phyloP scores from a whole-genome alignment of 352 stramenopile species.

The Saprolegnia diclina region DNA sequence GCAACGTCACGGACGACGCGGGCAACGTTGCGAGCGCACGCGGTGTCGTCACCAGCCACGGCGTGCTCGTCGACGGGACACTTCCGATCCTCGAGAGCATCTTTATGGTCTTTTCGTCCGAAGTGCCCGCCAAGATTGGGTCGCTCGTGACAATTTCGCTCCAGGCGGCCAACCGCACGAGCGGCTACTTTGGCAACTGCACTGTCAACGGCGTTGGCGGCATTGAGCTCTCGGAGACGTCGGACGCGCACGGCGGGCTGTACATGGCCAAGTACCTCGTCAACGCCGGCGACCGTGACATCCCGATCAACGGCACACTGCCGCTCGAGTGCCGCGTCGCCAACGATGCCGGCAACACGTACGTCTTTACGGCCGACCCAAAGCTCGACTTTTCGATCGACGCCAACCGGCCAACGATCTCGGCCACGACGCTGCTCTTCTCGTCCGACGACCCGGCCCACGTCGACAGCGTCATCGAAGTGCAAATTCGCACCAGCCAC shows the following conservation, averaged over 20 bases:
- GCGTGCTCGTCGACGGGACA: slow-evolving; percentile 10
- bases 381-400: slow-evolving; percentile 52
- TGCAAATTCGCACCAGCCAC: slow-evolving; percentile 44
- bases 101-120: slow-evolving; percentile 56
- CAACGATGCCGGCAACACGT: slow-evolving; percentile 41
- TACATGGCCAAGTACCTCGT: slow-evolving; percentile 68
- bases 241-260: slow-evolving; percentile 42
- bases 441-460: slow-evolving; percentile 53
- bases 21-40: slow-evolving; percentile 10
- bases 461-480: slow-evolving; percentile 58
- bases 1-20: slow-evolving; percentile 24
- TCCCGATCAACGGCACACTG: slow-evolving; percentile 33
- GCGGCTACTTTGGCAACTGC: slow-evolving; percentile 46
- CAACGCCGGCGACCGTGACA: slow-evolving; percentile 35
- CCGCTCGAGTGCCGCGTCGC: slow-evolving; percentile 39
- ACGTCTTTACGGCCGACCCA: slow-evolving; percentile 36
- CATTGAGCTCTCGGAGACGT: slow-evolving; percentile 37
- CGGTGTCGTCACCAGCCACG: not conserved
- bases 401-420: slow-evolving; percentile 38
- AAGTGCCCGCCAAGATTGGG: slow-evolving; percentile 51
- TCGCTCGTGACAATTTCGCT: slow-evolving; percentile 53
- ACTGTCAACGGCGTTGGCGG: slow-evolving; percentile 44
- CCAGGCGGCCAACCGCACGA: slow-evolving; percentile 34
- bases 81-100: slow-evolving; percentile 28
- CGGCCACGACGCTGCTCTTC: slow-evolving; percentile 46